These are phyloP conservation scores for Sclerotinia trifoliorum DNA, from an alignment of 2,329 filamentous ascomycete genomes.

Conservation along the genomic window DNA sequence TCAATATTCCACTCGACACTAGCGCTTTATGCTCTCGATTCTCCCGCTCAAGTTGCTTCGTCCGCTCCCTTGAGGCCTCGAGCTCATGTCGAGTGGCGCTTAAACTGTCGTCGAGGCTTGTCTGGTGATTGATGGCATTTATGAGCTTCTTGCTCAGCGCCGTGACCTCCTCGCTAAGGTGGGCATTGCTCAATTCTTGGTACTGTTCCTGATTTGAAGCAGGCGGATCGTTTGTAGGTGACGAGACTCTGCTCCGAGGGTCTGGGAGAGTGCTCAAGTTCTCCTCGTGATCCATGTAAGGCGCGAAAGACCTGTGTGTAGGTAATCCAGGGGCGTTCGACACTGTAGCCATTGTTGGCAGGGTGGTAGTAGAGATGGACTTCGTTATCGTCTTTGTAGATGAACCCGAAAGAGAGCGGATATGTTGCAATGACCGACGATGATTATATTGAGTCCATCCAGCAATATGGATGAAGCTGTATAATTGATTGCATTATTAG, in stretches of 20 bases:
- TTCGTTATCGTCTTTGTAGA: slow-evolving; percentile 36
- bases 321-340: slow-evolving; percentile 32
- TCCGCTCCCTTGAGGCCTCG: slow-evolving; percentile 65
- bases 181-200: slow-evolving; percentile 53
- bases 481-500: slow-evolving; percentile 17
- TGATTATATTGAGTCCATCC: slow-evolving; percentile 48
- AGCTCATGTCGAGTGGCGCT: slow-evolving; percentile 81
- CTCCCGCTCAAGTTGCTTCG: slow-evolving; percentile 63
- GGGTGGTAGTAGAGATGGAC: slow-evolving; percentile 42
- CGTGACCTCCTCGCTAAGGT: slow-evolving; percentile 68
- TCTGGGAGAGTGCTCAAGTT: slow-evolving; percentile 70
- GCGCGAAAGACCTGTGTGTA: slow-evolving; percentile 33
- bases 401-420: slow-evolving; percentile 16
- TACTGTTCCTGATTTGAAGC: slow-evolving; percentile 46
- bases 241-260: slow-evolving; percentile 55
- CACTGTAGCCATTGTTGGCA: slow-evolving; percentile 43
- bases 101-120: slow-evolving; percentile 82
- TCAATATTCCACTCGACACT: slow-evolving; percentile 70
- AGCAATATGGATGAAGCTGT: slow-evolving; percentile 54
- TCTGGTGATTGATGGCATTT: slow-evolving; percentile 96
- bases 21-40: slow-evolving; percentile 64
- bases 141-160: slow-evolving; percentile 93
- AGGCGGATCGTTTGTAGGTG: slow-evolving; percentile 44
- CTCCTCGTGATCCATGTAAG: slow-evolving; percentile 52
- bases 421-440: slow-evolving; percentile 22